A percentile compares a stretch with the other conserved stretches of the same genome.
Conservation (phyloP, 2,329 filamentous ascomycete species). For the Cryphonectria parasitica region DNA sequence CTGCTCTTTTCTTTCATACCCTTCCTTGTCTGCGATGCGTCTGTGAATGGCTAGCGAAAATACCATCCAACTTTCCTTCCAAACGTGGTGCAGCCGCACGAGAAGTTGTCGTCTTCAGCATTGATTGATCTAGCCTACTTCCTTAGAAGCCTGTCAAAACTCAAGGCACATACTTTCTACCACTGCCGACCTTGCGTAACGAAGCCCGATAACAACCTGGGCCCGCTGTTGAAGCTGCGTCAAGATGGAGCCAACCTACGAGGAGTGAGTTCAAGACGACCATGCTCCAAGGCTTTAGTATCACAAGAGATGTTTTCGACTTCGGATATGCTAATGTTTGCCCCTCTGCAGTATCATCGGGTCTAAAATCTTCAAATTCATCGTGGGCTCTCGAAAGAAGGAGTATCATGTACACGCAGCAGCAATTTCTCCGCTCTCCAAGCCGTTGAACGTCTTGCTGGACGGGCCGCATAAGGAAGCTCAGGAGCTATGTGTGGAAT, state of each 20-base stretch:
- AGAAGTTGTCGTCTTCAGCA: not conserved
- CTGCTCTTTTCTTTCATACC: too few species aligned
- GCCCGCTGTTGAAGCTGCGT: not conserved
- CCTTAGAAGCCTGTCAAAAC: not conserved
- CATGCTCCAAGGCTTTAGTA: not conserved
- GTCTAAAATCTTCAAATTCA: slow-evolving; percentile 19
- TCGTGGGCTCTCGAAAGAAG: slow-evolving; percentile 14
- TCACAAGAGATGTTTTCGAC: too few species aligned
- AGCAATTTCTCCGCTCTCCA: slow-evolving; percentile 23
- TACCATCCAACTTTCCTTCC: not conserved
- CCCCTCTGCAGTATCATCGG: slow-evolving; percentile 8
- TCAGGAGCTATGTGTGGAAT: slow-evolving; percentile 20
- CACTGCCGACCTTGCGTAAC: not conserved
- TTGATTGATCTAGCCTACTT: not conserved
- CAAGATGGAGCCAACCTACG: not conserved
- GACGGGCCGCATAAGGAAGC: slow-evolving; percentile 27
- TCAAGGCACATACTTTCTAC: not conserved
- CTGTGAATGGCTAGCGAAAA: not conserved
- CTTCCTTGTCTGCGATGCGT: too few species aligned
- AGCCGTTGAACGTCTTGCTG: slow-evolving; percentile 21
- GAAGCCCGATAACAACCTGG: not conserved
- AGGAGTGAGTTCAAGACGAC: not conserved
- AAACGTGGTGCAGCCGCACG: not conserved
- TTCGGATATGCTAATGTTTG: not conserved
- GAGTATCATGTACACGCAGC: slow-evolving; percentile 11